Evolutionary conservation across 495 filamentous ascomycete species (phyloP), one percentile per base, ranked within the genome.

Genomic region (Penicillium paxilli): DNA sequence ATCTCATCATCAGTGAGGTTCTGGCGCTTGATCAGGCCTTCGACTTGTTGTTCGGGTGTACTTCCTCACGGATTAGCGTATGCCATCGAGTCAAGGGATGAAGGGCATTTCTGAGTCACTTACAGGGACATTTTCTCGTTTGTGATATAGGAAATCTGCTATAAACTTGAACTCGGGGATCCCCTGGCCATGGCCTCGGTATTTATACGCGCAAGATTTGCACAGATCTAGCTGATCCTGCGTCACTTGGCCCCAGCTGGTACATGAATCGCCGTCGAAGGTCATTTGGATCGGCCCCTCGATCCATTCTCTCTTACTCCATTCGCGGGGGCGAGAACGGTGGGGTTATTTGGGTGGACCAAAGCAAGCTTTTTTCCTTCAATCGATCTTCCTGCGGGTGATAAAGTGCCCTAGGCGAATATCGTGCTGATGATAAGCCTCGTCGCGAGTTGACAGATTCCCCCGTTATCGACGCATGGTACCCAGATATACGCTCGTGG

Each of bases 21-120:
- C 20, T 37, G 28, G 33, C 48, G 26, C 17, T 49, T 32, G 33
- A 58, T 37, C 2, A 58, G 52, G 30, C 51, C 28, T 46, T 52
- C 30, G 28, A 53, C 60, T 47, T 63, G 30, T 41, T 61, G 19
- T 51, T 61, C 58, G 3, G 55, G 54, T 1, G 54, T 51, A 16
- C 61, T 54, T 16, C 4, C n/a, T 17, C 12, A 20, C n/a, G 28
- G 6, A 28, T 44, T 56, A 35, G 25, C 22, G 51, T 30, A n/a
- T 38, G n/a, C 10, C 24, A 17, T 42, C 33, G 5, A 21, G 22
- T 30, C 12, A 37, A 26, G 0, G 10, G 10, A n/a, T n/a, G n/a
- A n/a, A 33, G 20, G 37, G 44, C 16, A 16, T 9, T 42, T 37
- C 4, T 5, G 33, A 37, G 6, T 4, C 14, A 38, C 35, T 8